These are phyloP conservation scores for Gonapodya prolifera DNA, from an alignment of 192 early-diverging fungal genomes.

Conservation along the genomic window DNA sequence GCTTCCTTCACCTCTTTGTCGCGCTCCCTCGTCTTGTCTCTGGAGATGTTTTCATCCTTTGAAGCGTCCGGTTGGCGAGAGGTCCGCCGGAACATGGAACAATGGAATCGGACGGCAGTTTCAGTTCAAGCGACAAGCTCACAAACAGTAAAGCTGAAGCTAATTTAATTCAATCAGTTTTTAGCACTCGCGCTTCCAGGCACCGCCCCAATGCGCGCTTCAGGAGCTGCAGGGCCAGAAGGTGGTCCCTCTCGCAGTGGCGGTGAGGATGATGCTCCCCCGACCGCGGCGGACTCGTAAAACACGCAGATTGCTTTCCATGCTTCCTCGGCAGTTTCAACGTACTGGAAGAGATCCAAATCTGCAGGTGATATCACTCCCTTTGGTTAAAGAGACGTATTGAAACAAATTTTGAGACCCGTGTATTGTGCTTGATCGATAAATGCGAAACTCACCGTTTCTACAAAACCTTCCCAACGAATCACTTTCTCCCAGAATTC, in stretches of 20 bases:
- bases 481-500: constrained; percentile 19
- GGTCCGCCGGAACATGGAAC: not conserved
- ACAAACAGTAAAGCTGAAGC: no score
- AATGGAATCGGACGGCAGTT: no score
- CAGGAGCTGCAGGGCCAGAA: no score
- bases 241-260: no score
- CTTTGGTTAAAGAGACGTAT: constrained; percentile 10
- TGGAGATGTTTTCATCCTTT: not conserved
- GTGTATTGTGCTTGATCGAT: not conserved
- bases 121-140: no score
- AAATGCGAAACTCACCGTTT: not conserved
- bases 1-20: not conserved
- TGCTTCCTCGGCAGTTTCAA: constrained; percentile 19
- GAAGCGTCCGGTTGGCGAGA: not conserved
- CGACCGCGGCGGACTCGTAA: not conserved
- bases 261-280: no score
- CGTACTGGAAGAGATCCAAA: constrained; percentile 11
- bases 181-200: no score
- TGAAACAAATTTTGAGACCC: not conserved
- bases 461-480: not conserved
- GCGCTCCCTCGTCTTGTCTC: not conserved
- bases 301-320: not conserved
- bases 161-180: no score
- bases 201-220: no score
- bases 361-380: constrained; percentile 16